Conservation (phyloP, 306 rosid genomes). For the Mimosa pudica region DNA sequence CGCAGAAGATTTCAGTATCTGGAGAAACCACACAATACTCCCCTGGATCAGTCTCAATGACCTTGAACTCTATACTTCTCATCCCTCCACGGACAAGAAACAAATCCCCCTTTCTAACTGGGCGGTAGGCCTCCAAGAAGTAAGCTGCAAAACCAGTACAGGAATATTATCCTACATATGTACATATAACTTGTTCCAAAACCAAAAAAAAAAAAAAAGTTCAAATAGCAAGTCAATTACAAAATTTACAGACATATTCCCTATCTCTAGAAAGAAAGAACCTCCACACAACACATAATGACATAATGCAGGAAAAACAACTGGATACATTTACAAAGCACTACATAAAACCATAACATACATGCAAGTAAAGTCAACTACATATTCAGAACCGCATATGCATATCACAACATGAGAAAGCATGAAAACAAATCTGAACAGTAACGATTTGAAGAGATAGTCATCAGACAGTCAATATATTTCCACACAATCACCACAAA, state of each 20-base stretch:
- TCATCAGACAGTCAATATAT: neutral
- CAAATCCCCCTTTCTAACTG: slow-evolving; percentile 66
- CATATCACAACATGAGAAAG: neutral
- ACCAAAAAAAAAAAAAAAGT: neutral
- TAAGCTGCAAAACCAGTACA: slow-evolving; percentile 48
- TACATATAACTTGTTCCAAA: neutral
- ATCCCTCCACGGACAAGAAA: slow-evolving; percentile 67
- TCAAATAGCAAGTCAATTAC: neutral
- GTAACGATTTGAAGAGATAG: neutral
- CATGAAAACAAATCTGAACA: neutral
- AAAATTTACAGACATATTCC: neutral
- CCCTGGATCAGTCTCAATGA: slow-evolving; percentile 67
- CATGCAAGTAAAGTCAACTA: neutral
- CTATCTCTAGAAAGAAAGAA: neutral
- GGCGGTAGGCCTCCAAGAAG: slow-evolving; percentile 69
- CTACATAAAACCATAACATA: neutral
- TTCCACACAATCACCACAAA: neutral
- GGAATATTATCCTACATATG: neutral
- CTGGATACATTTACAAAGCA: neutral
- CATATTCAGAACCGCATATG: neutral
- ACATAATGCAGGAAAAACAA: neutral
- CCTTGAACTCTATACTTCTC: slow-evolving; percentile 74
- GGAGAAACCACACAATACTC: slow-evolving; percentile 73
- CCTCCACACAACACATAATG: neutral
- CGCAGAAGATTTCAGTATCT: slow-evolving; percentile 72